These are phyloP conservation scores for Oryza longistaminata DNA, from an alignment of 176 grass and related monocot genomes.

Conservation along the genomic window DNA sequence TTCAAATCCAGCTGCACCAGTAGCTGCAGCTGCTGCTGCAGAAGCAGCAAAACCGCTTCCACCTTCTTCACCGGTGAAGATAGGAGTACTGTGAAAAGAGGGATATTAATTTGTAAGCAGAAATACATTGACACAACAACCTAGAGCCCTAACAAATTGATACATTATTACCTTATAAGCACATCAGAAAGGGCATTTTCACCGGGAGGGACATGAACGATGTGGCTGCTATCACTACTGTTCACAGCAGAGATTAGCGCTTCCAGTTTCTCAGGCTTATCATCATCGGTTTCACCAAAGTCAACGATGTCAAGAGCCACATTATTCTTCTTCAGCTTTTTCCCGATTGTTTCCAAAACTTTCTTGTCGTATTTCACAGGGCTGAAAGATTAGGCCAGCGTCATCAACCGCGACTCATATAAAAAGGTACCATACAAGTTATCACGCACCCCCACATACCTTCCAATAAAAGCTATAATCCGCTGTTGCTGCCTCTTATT, in stretches of 20 bases:
- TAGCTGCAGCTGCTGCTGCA: slow-evolving; percentile 85
- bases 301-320: slow-evolving; percentile 97
- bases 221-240: slow-evolving; percentile 91
- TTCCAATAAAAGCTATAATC: slow-evolving; percentile 97
- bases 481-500: slow-evolving; percentile 98
- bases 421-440: not conserved
- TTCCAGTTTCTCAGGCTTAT: slow-evolving; percentile 91
- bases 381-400: slow-evolving; percentile 24
- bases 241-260: slow-evolving; percentile 70
- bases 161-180: slow-evolving; percentile 68
- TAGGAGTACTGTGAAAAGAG: slow-evolving; percentile 72
- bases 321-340: slow-evolving; percentile 96
- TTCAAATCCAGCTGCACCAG: slow-evolving; percentile 83
- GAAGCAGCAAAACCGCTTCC: slow-evolving; percentile 95
- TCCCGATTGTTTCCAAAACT: slow-evolving; percentile 82
- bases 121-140: not conserved
- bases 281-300: slow-evolving; percentile 91
- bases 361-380: slow-evolving; percentile 87
- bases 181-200: slow-evolving; percentile 85
- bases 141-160: slow-evolving; percentile 4
- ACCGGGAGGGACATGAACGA: slow-evolving; percentile 80
- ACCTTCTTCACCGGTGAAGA: slow-evolving; percentile 94
- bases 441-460: slow-evolving; percentile 39
- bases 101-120: slow-evolving; percentile 7
- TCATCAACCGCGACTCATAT: slow-evolving; percentile 11